These are phyloP conservation scores for Leccinellum albellum DNA, from an alignment of 768 basidiomycete species.

Conservation along the genomic window DNA sequence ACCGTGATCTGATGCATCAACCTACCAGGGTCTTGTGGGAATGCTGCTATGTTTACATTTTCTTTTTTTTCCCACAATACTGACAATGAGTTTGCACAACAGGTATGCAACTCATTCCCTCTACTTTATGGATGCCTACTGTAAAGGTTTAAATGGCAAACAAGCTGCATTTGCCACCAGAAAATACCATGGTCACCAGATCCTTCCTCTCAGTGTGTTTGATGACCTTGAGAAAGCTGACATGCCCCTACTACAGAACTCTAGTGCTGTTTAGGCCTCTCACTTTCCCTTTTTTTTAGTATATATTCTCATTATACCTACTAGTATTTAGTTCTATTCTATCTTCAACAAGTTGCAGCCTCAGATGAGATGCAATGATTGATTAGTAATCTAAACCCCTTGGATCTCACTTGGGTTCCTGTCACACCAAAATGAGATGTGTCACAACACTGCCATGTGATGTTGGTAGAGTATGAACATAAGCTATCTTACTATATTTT, in stretches of 20 bases:
- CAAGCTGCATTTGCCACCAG: neutral
- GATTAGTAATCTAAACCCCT: too few relatives aligned
- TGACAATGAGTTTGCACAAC: neutral
- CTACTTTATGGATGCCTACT: neutral
- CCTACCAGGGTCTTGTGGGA: too few relatives aligned
- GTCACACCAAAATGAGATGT: neutral
- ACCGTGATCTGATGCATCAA: too few relatives aligned
- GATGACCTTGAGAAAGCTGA: neutral
- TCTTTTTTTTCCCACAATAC: neutral
- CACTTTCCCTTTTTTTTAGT: too few relatives aligned
- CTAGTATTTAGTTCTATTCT: too few relatives aligned
- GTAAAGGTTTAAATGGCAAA: neutral
- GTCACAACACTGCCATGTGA: neutral
- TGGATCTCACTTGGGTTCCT: too few relatives aligned
- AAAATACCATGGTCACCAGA: neutral
- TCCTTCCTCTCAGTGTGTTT: neutral
- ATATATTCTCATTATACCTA: too few relatives aligned
- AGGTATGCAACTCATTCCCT: neutral
- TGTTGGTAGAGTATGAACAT: too few relatives aligned
- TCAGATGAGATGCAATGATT: too few relatives aligned
- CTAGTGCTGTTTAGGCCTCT: neutral
- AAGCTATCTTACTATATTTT: conserved; percentile 24
- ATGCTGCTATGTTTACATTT: too few relatives aligned
- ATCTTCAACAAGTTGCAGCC: neutral
- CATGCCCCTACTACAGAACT: neutral